Base-by-base conservation (phyloP, 768 basidiomycete genomes). In the Boletus sp. region DNA sequence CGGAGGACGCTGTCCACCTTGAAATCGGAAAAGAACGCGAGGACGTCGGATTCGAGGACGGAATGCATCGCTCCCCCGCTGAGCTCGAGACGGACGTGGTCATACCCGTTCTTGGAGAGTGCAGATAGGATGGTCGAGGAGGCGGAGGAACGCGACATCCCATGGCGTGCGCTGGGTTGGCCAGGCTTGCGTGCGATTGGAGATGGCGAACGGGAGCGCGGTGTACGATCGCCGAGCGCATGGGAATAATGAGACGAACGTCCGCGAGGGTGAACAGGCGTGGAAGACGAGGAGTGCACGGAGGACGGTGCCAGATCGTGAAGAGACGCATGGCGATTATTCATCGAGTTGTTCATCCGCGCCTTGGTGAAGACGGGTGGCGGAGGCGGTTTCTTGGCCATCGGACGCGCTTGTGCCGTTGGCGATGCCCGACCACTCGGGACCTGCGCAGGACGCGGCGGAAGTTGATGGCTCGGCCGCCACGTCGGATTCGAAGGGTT, bases 1-100 rank as follows among this genome's bases (percentile, higher is more conserved):
- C 82, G 80, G 2, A 93, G 74, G 27, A 94, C 78, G 78, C 83
- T 79, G 45, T 91, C 83, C 19, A 88, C 80, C 57, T 83, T 77
- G 71, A 92, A 92, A 46, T 78, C 81, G 35, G 78, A 76, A 65
- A 93, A 86, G 62, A 88, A 88, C 52, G 69, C 73, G 56, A 71
- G 66, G n/a, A 94, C 82, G 56, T 88, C 84, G 34, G 83, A 84
- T 64, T 90, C 87, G 53, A 73, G 72, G 46, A 87, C 79, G 15
- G 74, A 74, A 47, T 75, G 77, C 46, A 79, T 72, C 35, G 76
- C 66, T 7, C 67, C 72, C 2, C 73, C 77, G 43, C 76, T 74
- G 13, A 78, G 74, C 48, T 81, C 80, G 15, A 93, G 70, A 56
- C 76, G 78, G 41, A 90, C 77, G 70, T 91, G 81, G 15, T 90